Evolutionary conservation across 306 rosid genomes (phyloP).

Genomic region (Cucurbita maxima): DNA sequence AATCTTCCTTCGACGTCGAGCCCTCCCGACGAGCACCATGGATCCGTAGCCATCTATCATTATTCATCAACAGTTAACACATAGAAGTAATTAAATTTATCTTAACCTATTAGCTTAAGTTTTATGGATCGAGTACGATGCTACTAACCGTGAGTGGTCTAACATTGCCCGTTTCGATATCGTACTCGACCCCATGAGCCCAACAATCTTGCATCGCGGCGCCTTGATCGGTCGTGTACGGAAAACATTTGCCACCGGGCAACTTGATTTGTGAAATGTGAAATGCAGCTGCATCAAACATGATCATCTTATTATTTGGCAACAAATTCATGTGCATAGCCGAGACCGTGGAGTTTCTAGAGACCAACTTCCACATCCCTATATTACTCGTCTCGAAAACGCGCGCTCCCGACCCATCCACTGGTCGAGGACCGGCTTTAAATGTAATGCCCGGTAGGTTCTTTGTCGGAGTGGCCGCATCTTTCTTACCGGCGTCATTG

Average conservation of each 20-base stretch:
- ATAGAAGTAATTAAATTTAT: too few relatives aligned
- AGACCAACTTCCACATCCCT: slow-evolving; percentile 38
- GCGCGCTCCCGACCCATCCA: neutral
- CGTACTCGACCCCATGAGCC: slow-evolving; percentile 58
- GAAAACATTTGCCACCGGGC: slow-evolving; percentile 33
- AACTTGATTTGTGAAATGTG: slow-evolving; percentile 34
- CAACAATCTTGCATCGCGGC: slow-evolving; percentile 27
- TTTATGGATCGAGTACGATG: neutral
- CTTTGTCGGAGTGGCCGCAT: too few relatives aligned
- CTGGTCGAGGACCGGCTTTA: too few relatives aligned
- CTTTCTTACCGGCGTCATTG: neutral
- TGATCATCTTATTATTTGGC: slow-evolving; percentile 43
- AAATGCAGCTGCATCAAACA: slow-evolving; percentile 39
- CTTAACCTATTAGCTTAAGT: too few relatives aligned
- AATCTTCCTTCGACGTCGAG: slow-evolving; percentile 46
- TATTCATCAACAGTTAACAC: too few relatives aligned
- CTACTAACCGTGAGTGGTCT: slow-evolving; percentile 55
- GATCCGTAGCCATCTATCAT: slow-evolving; percentile 29
- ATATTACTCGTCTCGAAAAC: neutral
- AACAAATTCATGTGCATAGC: slow-evolving; percentile 69
- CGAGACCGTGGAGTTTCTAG: slow-evolving; percentile 34
- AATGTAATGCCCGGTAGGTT: neutral
- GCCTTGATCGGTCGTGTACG: slow-evolving; percentile 5
- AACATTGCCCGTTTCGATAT: slow-evolving; percentile 23
- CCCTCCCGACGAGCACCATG: slow-evolving; percentile 96